Conservation (phyloP, 805 yeast genomes). For the Candida stauntonica region DNA sequence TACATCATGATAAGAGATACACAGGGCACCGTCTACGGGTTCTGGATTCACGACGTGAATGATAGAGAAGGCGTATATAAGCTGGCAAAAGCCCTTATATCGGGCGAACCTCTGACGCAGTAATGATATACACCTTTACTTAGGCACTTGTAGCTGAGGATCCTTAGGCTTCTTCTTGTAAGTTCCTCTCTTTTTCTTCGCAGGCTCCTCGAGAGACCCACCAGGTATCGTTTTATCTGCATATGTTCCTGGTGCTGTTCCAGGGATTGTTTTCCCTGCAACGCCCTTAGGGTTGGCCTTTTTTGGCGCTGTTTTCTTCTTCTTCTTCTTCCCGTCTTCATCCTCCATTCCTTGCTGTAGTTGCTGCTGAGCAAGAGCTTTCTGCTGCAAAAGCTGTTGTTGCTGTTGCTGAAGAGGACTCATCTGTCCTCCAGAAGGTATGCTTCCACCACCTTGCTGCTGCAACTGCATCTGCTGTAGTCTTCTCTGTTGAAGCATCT, state of each 20-base stretch:
- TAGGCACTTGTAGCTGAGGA: not conserved
- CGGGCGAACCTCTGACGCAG: slow-evolving; percentile 4
- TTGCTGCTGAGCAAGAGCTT: slow-evolving; percentile 27
- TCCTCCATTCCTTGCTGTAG: slow-evolving; percentile 20
- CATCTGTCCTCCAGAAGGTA: slow-evolving; percentile 25
- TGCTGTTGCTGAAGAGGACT: slow-evolving; percentile 19
- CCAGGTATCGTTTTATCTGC: slow-evolving; percentile 26
- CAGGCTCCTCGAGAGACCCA: slow-evolving; percentile 11
- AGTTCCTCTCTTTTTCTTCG: slow-evolving; percentile 28
- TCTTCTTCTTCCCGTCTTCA: slow-evolving; percentile 20
- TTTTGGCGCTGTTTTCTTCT: slow-evolving; percentile 15
- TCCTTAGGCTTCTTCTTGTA: slow-evolving; percentile 26
- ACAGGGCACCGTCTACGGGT: slow-evolving; percentile 67
- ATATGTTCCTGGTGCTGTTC: too few relatives aligned
- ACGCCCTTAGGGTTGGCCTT: slow-evolving; percentile 17
- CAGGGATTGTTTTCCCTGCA: slow-evolving; percentile 27
- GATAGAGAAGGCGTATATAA: slow-evolving; percentile 60
- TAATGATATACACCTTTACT: not conserved
- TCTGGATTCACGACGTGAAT: slow-evolving; percentile 70
- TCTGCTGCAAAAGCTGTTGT: slow-evolving; percentile 23
- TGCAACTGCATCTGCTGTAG: slow-evolving; percentile 28
- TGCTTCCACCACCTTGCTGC: slow-evolving; percentile 25
- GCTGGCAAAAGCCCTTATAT: slow-evolving; percentile 29
- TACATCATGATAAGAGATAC: slow-evolving; percentile 65
- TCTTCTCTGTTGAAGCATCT: slow-evolving; percentile 29